These are phyloP conservation scores for Lachancea mirantina DNA, from an alignment of 805 yeast species.

Conservation along the genomic window DNA sequence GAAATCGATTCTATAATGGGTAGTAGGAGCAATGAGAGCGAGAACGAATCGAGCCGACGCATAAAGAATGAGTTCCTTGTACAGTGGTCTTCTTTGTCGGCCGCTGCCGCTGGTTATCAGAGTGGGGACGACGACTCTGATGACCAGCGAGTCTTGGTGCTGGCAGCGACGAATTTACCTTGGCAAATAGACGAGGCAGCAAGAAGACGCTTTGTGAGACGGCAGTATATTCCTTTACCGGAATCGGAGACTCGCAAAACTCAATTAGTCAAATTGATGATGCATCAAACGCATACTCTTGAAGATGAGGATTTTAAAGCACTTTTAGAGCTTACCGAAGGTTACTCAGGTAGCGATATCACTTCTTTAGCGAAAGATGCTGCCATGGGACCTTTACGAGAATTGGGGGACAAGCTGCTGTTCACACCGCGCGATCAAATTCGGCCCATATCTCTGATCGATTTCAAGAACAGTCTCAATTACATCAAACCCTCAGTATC, in stretches of 20 bases:
- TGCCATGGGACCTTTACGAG: conserved; percentile 94
- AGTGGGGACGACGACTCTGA: conserved; percentile 34
- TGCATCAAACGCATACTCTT: conserved; percentile 66
- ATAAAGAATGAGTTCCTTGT: conserved; percentile 90
- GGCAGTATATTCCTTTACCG: conserved; percentile 92
- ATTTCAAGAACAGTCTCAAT: conserved; percentile 67
- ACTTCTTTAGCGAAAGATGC: conserved; percentile 96
- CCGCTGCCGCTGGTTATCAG: conserved; percentile 69
- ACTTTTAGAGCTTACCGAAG: conserved; percentile 62
- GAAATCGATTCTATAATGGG: conserved; percentile 90
- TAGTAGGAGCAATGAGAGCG: conserved; percentile 61
- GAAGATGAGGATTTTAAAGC: conserved; percentile 53
- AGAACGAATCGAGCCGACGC: conserved; percentile 83
- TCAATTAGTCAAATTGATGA: conserved; percentile 61
- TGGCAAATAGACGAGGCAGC: conserved; percentile 99
- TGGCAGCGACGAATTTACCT: conserved; percentile 94
- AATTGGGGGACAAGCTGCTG: conserved; percentile 77
- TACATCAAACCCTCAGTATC: conserved; percentile 87
- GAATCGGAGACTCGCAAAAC: conserved; percentile 72
- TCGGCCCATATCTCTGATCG: conserved; percentile 64
- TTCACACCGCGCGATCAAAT: conserved; percentile 63
- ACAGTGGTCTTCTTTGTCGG: conserved; percentile 90
- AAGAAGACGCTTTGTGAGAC: conserved; percentile 79
- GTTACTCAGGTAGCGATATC: conserved; percentile 89
- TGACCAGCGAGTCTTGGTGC: conserved; percentile 67